These are phyloP conservation scores for Triticum aestivum DNA, from an alignment of 176 grass and related monocot genomes.

Conservation along the genomic window IWGSC_CS_RefSeq_v2.1 NC_057800.1:491256357-491256856, in stretches of 20 bases:
- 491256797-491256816: conserved; percentile 15
- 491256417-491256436: too few relatives aligned
- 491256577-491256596: not conserved
- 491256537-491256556: too few relatives aligned
- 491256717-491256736: not conserved
- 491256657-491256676: not conserved
- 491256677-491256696: not conserved
- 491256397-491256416: not conserved
- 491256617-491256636: not conserved
- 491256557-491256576: not conserved
- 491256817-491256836: too few relatives aligned
- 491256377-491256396: not conserved
- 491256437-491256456: too few relatives aligned
- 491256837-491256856: too few relatives aligned
- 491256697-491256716: not conserved
- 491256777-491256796: conserved; percentile 4
- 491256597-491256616: not conserved
- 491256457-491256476: not conserved
- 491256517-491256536: not conserved
- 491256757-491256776: conserved; percentile 25
- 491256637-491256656: not conserved
- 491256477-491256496: not conserved
- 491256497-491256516: not conserved
- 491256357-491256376: not conserved
- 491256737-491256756: not conserved